These are phyloP conservation scores for Auxenochlorella pyrenoidosa DNA, from an alignment of 139 green algal genomes.

Conservation along the genomic window DNA sequence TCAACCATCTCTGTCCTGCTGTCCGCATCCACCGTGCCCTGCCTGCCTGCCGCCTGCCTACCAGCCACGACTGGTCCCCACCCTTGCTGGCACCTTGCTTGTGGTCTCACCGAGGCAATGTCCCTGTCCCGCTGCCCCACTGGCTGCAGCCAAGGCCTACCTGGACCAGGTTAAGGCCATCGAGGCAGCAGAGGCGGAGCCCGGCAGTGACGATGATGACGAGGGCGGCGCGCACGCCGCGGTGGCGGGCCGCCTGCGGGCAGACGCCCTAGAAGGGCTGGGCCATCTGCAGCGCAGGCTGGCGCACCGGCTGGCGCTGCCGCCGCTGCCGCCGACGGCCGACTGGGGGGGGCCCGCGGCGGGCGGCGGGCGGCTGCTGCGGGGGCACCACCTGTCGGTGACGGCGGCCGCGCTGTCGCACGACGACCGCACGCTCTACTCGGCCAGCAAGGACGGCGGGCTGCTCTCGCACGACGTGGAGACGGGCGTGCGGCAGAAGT, in stretches of 20 bases:
- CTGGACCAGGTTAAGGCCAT: conserved; percentile 61
- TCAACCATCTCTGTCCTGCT: too few relatives aligned
- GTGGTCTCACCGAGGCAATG: too few relatives aligned
- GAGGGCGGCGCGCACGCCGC: conserved; percentile 49
- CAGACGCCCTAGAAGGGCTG: conserved; percentile 59
- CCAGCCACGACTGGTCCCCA: too few relatives aligned
- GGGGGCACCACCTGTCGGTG: conserved; percentile 60
- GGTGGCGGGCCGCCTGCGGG: conserved; percentile 54
- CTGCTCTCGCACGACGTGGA: conserved; percentile 85
- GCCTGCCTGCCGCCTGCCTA: background rate
- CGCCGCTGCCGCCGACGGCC: conserved; percentile 27
- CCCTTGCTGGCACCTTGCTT: too few relatives aligned
- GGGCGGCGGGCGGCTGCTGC: conserved; percentile 44
- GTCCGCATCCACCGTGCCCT: too few relatives aligned
- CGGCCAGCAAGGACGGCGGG: conserved; percentile 85
- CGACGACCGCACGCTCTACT: conserved; percentile 79
- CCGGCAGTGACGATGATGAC: conserved; percentile 47
- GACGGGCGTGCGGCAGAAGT: conserved; percentile 44
- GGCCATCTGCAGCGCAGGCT: conserved; percentile 66
- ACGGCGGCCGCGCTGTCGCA: conserved; percentile 78
- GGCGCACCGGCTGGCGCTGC: conserved; percentile 59
- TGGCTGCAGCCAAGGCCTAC: conserved; percentile 79
- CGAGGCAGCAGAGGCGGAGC: conserved; percentile 39
- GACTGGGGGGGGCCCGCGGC: conserved; percentile 21
- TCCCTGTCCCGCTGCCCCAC: background rate